Evolutionary conservation across 2,329 filamentous ascomycete species (phyloP).

Genomic region (Blastomyces parvus): DNA sequence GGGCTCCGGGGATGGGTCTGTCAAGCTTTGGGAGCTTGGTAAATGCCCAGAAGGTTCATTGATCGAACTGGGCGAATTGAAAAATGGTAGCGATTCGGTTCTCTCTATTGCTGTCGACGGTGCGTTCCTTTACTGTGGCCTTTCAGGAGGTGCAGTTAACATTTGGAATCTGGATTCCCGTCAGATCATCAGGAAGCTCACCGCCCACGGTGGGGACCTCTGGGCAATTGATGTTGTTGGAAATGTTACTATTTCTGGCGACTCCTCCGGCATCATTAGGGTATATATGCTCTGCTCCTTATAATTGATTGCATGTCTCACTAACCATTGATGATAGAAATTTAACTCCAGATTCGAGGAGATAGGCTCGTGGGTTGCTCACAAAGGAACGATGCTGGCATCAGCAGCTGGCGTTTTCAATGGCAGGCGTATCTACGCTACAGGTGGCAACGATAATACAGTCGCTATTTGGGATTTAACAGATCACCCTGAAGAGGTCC

Average conservation of each 20-base stretch:
- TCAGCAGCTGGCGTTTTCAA: conserved; percentile 65
- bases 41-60: conserved; percentile 52
- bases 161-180: conserved; percentile 95
- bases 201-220: conserved; percentile 68
- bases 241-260: conserved; percentile 76
- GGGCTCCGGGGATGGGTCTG: conserved; percentile 83
- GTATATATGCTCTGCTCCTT: conserved; percentile 42
- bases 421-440: conserved; percentile 75
- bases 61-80: conserved; percentile 57
- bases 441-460: conserved; percentile 83
- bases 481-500: conserved; percentile 43
- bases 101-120: conserved; percentile 79
- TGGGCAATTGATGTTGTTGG: conserved; percentile 79
- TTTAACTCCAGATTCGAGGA: conserved; percentile 78
- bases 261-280: conserved; percentile 77
- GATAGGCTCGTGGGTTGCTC: conserved; percentile 67
- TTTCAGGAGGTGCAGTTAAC: conserved; percentile 78
- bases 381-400: conserved; percentile 76
- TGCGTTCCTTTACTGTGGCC: conserved; percentile 84
- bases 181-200: conserved; percentile 80
- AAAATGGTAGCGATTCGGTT: conserved; percentile 54
- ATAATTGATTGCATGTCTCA: background rate
- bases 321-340: conserved; percentile 39
- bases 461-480: conserved; percentile 80
- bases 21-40: conserved; percentile 84